Percentiles rank a stretch among this genome's conserved stretches.
Conservation (phyloP, 2,329 filamentous ascomycete species). For the Pezicula carpinea region DNA sequence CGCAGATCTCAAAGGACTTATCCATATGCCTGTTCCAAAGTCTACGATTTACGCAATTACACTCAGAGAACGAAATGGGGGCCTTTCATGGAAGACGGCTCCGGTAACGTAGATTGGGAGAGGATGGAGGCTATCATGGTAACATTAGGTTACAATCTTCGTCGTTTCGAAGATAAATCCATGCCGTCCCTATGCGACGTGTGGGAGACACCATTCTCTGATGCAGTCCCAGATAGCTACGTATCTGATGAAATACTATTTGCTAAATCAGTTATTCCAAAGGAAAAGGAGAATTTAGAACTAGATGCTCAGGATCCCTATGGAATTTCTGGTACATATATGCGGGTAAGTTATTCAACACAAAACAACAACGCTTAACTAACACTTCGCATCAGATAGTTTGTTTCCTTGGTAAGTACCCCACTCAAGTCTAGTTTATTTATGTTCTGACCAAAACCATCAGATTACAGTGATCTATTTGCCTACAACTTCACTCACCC, state of each 20-base stretch:
- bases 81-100: conserved; percentile 62
- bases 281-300: background rate
- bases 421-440: conserved; percentile 30
- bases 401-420: conserved; percentile 35
- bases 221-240: conserved; percentile 49
- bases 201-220: conserved; percentile 53
- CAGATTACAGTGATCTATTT: conserved; percentile 70
- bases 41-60: conserved; percentile 72
- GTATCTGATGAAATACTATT: conserved; percentile 25
- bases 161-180: conserved; percentile 38
- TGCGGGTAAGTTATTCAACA: conserved; percentile 46
- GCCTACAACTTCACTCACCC: conserved; percentile 61
- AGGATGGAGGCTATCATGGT: conserved; percentile 68
- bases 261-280: background rate
- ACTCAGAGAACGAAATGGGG: conserved; percentile 61
- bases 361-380: background rate
- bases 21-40: conserved; percentile 60
- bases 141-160: conserved; percentile 60
- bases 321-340: conserved; percentile 65
- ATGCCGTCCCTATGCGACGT: conserved; percentile 29
- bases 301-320: conserved; percentile 63
- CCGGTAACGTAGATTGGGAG: conserved; percentile 68
- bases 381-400: conserved; percentile 31
- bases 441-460: conserved; percentile 32
- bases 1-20: conserved; percentile 33